These are phyloP conservation scores for Gnomoniopsis sp. DNA, from an alignment of 2,329 filamentous ascomycete genomes.

Conservation along the genomic window DNA sequence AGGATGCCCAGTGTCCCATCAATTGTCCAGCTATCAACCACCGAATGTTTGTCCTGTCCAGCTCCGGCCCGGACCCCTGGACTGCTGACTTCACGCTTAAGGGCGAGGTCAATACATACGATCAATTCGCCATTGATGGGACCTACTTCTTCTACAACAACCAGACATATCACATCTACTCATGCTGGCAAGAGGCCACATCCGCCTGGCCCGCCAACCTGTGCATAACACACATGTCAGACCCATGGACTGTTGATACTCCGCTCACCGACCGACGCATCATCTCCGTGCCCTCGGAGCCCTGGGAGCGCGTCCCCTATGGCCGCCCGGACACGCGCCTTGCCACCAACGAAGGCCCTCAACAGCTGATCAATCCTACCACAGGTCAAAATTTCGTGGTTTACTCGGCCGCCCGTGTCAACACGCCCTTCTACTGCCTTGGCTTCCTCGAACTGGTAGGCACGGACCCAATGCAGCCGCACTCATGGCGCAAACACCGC, in stretches of 20 bases:
- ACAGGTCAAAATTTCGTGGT: constrained; percentile 34
- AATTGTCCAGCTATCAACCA: constrained; percentile 35
- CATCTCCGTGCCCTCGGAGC: constrained; percentile 31
- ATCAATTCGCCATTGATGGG: constrained; percentile 34
- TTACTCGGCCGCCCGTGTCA: constrained; percentile 34
- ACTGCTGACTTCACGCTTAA: constrained; percentile 29
- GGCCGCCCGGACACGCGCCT: constrained; percentile 29
- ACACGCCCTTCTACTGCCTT: constrained; percentile 34
- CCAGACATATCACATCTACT: constrained; percentile 33
- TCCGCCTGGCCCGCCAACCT: constrained; percentile 34
- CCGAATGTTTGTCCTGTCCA: constrained; percentile 33
- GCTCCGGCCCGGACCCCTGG: constrained; percentile 30
- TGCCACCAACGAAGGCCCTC: constrained; percentile 33
- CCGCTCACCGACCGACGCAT: constrained; percentile 29
- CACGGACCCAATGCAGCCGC: constrained; percentile 34
- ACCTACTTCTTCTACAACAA: constrained; percentile 31
- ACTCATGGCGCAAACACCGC: constrained; percentile 32
- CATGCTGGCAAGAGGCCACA: constrained; percentile 32
- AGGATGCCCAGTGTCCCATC: constrained; percentile 32
- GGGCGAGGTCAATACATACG: constrained; percentile 31
- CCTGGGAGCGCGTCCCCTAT: constrained; percentile 34
- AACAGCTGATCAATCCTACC: constrained; percentile 33
- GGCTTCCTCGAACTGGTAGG: constrained; percentile 34
- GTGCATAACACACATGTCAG: constrained; percentile 33
- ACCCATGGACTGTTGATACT: constrained; percentile 32